Base-by-base conservation (phyloP, 2,329 filamentous ascomycete species). In the Aspergillus ruber region DNA sequence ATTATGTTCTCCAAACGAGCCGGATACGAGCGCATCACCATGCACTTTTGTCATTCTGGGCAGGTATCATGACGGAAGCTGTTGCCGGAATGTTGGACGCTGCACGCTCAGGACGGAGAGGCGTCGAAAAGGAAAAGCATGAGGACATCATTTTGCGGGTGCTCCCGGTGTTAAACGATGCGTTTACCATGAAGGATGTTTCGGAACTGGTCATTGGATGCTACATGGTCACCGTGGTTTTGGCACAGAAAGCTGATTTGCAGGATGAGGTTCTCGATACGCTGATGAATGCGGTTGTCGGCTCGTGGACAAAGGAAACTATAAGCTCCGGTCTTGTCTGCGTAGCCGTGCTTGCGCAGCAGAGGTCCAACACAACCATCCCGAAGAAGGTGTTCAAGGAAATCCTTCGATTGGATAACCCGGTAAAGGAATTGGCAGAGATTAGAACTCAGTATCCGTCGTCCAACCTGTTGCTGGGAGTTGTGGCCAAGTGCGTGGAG, bases 161-260 rank as follows among this genome's bases (percentile, higher is more conserved):
- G 63, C 76, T 76, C 67, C 90, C 74, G 58, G 71, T 90, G 2
- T 76, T 98, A 27, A 86, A 88, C 50, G 84, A 88, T 53, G 88
- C 86, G 1, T 77, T 97, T 51, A 78, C 84, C 7, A 79, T 91
- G 73, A 83, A 83, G 58, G 83, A 85, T 51, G 83, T 85, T 0
- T 81, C 89, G 0, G 88, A 91, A 52, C 74, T 95, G 38, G 86
- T 90, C 55, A 80, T 94, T 50, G 90, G 86, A 13, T 90, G 87
- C 48, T 97, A 95, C 66, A 95, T 96, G 86, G 83, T 95, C 17
- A 79, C 90, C 47, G 82, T 89, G 6, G 83, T 97, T 43, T 79
- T 97, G 52, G 90, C 88, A 6, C 84, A 88, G 43, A 95, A 95
- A 68, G 84, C 86, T 1, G 78, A 81, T 42, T 76, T 97, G 12